Evolutionary conservation across 345 rosid genomes (phyloP), one percentile per base, ranked within the genome.

Genomic region (Erucastrum elatum): DNA sequence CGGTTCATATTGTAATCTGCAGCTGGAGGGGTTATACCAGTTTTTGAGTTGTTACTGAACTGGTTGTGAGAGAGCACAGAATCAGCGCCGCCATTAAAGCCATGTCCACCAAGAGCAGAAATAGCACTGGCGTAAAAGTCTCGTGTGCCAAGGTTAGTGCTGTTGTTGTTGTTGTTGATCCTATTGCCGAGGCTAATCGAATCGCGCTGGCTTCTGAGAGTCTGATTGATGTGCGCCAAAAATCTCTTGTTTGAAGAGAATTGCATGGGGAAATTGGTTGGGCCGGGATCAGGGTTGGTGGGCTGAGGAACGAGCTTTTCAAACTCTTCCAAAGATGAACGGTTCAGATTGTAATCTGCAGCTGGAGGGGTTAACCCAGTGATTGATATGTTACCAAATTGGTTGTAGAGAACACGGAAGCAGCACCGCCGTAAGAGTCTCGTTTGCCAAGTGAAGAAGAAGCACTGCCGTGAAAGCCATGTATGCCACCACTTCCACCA

Each of bases 181-280:
- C 12, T 51, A 63, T 65, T 67, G 74, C 70, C 75, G 37, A 74
- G 77, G 51, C 39, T 41, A 26, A 55, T 41, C 29, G 74, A 15
- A 79, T 78, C 66, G 4, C 7, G 37, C 2, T 74, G 78, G 75
- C 41, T 80, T 75, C 64, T 74, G 71, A 80, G 75, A 79, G 46
- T 61, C 62, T 59, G 82, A n/a, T 74, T 60, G 46, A 68, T 80
- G 49, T 53, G 75, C 2, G 67, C 33, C 67, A 80, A 62, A 26
- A 75, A 9, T 16, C 61, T 79, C 85, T 71, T 67, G 80, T 46
- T 82, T 74, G 78, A 59, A 85, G 80, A 27, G 27, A 83, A 86
- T 33, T 88, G 89, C 75, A 90, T 84, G 82, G 82, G 83, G 70
- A 87, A 87, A 8, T 72, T 72, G 56, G 82, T 41, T 30, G 78